Conservation (phyloP, 2,329 filamentous ascomycete species). For the Laburnicola sp. region DNA sequence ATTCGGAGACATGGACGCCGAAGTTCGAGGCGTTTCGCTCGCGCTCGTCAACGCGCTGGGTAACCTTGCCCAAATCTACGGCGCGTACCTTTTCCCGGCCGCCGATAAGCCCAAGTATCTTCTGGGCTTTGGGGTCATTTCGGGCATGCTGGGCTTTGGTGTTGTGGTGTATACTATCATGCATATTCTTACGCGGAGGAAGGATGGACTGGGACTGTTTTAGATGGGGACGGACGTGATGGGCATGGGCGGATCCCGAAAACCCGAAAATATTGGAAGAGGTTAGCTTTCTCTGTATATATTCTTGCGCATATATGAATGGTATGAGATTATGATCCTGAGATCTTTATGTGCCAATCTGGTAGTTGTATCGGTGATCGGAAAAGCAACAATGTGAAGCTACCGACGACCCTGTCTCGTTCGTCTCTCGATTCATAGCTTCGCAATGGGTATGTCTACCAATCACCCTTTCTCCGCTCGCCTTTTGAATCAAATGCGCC, state of each 20-base stretch:
- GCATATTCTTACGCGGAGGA: constrained; percentile 32
- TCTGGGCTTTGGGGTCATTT: constrained; percentile 27
- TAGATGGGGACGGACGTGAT: not conserved
- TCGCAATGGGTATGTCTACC: too few relatives aligned
- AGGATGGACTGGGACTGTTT: constrained; percentile 22
- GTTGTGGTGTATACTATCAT: constrained; percentile 27
- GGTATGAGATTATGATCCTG: too few relatives aligned
- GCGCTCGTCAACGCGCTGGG: constrained; percentile 29
- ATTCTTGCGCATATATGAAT: not conserved
- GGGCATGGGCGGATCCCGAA: not conserved
- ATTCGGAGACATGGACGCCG: constrained; percentile 26
- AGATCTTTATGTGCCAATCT: too few relatives aligned
- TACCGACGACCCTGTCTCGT: too few relatives aligned
- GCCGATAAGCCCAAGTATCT: constrained; percentile 28
- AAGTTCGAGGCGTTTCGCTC: constrained; percentile 27
- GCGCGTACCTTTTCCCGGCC: constrained; percentile 24
- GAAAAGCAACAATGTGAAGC: too few relatives aligned
- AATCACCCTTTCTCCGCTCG: too few relatives aligned
- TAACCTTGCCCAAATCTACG: constrained; percentile 29
- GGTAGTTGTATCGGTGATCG: too few relatives aligned
- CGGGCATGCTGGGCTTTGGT: constrained; percentile 24
- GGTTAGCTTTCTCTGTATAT: not conserved
- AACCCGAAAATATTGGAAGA: not conserved
- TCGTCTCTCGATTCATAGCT: too few relatives aligned
- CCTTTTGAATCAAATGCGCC: too few relatives aligned